A percentile compares a stretch with the other conserved stretches of the same genome.
These are phyloP conservation scores for Camelina hispida DNA, from an alignment of 345 rosid genomes.

Conservation along the genomic window DNA sequence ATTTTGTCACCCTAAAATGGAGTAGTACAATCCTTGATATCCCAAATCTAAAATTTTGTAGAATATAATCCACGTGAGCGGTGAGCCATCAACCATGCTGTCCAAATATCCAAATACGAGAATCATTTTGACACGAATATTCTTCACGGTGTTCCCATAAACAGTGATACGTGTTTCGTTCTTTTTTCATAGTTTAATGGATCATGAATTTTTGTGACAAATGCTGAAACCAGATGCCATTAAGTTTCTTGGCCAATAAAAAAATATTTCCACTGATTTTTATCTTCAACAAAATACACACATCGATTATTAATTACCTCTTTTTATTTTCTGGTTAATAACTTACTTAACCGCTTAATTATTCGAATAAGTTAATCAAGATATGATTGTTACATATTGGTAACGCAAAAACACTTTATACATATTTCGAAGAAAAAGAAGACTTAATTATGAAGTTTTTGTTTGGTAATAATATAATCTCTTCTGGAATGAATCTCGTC, in stretches of 20 bases:
- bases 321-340: no score
- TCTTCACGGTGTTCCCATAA: neutral
- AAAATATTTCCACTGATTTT: neutral
- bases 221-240: conserved; percentile 17
- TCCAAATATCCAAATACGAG: conserved; percentile 14
- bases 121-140: conserved; percentile 27
- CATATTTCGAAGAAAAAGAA: no score
- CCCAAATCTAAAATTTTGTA: neutral
- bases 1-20: neutral
- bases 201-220: neutral
- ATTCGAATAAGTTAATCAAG: no score
- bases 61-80: neutral
- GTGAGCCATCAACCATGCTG: neutral
- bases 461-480: no score
- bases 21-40: neutral
- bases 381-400: no score
- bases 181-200: neutral
- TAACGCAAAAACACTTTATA: no score
- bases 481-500: no score
- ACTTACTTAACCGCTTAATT: no score
- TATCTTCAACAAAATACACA: no score
- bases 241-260: neutral
- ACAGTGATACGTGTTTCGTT: no score
- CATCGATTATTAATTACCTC: no score
- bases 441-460: no score